Base-by-base conservation (phyloP, 768 basidiomycete genomes). In the Psilocybe sp. region DNA sequence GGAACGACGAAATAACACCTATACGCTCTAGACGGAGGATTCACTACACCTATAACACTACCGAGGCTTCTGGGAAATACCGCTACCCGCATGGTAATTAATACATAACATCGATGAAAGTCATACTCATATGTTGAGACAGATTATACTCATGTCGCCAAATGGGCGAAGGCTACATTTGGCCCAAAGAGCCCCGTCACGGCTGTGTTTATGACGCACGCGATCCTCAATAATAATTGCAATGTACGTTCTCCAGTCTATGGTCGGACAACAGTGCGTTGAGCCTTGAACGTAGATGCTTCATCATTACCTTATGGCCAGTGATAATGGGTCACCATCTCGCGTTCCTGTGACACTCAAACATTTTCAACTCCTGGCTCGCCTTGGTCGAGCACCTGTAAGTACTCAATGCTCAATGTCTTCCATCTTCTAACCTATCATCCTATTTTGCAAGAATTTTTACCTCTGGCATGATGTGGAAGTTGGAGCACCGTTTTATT, bases 331-430 rank as follows among this genome's bases (percentile, higher is more conserved):
- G 35, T 37, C 55, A 18, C 47, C 60, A 20, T 53, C 58, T 6
- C 79, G 72, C 39, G 85, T 89, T 20, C 89, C 88, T 16, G 61
- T 89, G 31, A 90, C 88, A 5, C 68, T 91, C 44, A 82, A 87
- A 59, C 87, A 89, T 59, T 91, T 91, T 69, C 78, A 82, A 61
- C 60, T 85, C n/a, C 73, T 91, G 41, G 87, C 87, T 3, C 78
- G 75, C 39, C 67, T 91, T 14, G 87, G 86, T 15, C 75, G 74
- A 51, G 67, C 74, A 23, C 80, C 84, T 8, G 85, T 85, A 60
- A 59, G 85, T 65, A 19, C 37, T 31, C 34, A 35, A 47, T 40
- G 15, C 19, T 28, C 9, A 36, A 19, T 49, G 8, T 4, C 12
- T 7, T 16, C 13, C 18, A 34, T 38, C 7, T 23, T 53, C 8